These are phyloP conservation scores for Zalerion maritima DNA, from an alignment of 495 filamentous ascomycete species.

Conservation along the genomic window DNA sequence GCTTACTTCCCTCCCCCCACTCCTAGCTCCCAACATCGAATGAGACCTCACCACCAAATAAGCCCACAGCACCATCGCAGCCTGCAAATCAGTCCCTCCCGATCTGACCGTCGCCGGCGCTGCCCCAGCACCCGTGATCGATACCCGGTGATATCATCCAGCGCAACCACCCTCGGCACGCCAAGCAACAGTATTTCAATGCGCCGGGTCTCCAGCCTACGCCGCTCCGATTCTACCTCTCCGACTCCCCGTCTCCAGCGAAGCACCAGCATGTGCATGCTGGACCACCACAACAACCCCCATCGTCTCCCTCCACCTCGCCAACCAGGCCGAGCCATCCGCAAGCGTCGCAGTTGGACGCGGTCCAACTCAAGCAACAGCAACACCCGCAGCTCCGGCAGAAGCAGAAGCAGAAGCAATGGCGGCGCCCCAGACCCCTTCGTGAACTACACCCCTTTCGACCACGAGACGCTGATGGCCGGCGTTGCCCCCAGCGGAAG, in stretches of 20 bases:
- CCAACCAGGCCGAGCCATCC: not conserved
- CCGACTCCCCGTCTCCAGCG: not conserved
- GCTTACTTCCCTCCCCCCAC: slow-evolving; percentile 14
- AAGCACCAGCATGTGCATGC: slow-evolving; percentile 1
- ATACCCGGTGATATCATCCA: not conserved
- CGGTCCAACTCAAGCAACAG: too few relatives aligned
- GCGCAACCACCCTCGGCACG: slow-evolving; percentile 2
- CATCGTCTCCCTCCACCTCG: slow-evolving; percentile 1
- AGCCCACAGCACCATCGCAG: too few relatives aligned
- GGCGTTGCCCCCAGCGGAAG: slow-evolving; percentile 86
- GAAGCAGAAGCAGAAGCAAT: slow-evolving; percentile 8
- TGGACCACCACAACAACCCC: slow-evolving; percentile 3
- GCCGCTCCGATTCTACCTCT: slow-evolving; percentile 2
- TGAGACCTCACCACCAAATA: too few relatives aligned
- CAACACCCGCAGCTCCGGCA: slow-evolving; percentile 3
- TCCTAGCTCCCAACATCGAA: slow-evolving; percentile 10
- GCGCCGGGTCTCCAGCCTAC: slow-evolving; percentile 4
- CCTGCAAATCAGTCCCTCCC: slow-evolving; percentile 5
- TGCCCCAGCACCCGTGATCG: slow-evolving; percentile 5
- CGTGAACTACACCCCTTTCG: slow-evolving; percentile 80
- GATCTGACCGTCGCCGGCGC: not conserved
- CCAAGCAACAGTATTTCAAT: slow-evolving; percentile 4
- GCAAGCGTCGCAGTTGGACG: not conserved
- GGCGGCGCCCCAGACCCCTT: slow-evolving; percentile 45
- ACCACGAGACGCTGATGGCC: slow-evolving; percentile 66